phyloP scores from a whole-genome alignment of 225 moss, liverwort and hornwort species.

The Pseudisothecium myosuroides region DNA sequence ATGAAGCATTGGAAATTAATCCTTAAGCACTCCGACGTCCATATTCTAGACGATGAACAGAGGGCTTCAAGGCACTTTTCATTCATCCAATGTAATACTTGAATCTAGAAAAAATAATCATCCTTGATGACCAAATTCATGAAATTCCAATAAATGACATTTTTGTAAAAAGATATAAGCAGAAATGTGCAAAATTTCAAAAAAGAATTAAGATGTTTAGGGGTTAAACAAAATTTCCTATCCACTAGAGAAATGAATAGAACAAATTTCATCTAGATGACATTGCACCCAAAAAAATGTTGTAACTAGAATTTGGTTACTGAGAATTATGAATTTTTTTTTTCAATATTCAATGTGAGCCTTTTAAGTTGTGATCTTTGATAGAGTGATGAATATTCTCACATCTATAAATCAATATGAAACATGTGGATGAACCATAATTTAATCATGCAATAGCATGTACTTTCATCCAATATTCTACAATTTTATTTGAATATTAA shows the following conservation, averaged over 20 bases:
- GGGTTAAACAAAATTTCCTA: no score
- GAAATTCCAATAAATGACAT: no score
- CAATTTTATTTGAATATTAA: neutral
- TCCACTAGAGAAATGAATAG: neutral
- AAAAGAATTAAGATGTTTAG: no score
- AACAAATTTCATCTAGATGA: neutral
- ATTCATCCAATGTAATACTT: no score
- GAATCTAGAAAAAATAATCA: no score
- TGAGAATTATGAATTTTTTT: neutral
- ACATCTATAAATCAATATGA: neutral
- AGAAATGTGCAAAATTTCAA: no score
- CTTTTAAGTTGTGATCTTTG: neutral
- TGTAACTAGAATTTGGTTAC: neutral
- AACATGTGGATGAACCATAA: neutral
- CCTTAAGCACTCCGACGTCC: no score
- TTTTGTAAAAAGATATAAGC: no score
- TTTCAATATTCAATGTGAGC: neutral
- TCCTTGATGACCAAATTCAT: no score
- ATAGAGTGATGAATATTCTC: neutral
- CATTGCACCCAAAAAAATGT: accelerated
- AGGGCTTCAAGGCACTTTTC: no score
- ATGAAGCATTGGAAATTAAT: neutral
- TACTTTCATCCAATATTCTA: neutral
- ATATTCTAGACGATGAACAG: no score
- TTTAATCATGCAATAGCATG: neutral